Evolutionary conservation across 441 rosid genomes (phyloP), one percentile per base, ranked within the genome.

Genomic region (Pelargonium myrrhifolium): DNA sequence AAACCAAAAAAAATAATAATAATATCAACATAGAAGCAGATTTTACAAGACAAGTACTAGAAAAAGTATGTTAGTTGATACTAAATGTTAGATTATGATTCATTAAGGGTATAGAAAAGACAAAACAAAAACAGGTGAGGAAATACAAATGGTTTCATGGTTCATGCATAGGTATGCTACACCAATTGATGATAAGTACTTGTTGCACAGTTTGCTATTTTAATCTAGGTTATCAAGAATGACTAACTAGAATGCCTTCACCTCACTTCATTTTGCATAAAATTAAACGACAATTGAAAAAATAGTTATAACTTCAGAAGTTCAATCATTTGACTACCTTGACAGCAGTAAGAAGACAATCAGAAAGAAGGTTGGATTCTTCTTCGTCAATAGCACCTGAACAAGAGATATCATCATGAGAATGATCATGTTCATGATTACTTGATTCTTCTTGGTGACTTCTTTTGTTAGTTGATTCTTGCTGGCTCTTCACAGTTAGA

Each of bases 341-440:
- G 28, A 93, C 90, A 26, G 96, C 88, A 43, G 96, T 78, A 74
- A 88, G 87, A 74, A 94, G 96, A 76, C 99, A 94, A 68, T 94
- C 99, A 17, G 84, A 83, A 51, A 88, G 72, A 69, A 87, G 90
- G 74, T 72, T 73, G n/a, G 76, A 73, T 71, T 75, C 77, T 78
- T 83, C 97, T 80, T 83, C 78, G 62, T 85, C 85, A 66, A 55
- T 53, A 53, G 74, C 82, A 72, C 65, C 63, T 42, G 82, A 68
- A 31, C 74, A 40, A 67, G 86, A 81, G 63, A 72, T 75, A 66
- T 70, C 82, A 74, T 60, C 82, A 74, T 60, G 77, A 47, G 86
- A 70, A 70, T 73, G 64, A 74, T 49, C 71, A 67, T 18, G 49
- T 53, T 79, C 79, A 14, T 63, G 76, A 67, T 22, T 49, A 65